Evolutionary conservation across 345 rosid species (phyloP).

Genomic region (Clausena lansium): DNA sequence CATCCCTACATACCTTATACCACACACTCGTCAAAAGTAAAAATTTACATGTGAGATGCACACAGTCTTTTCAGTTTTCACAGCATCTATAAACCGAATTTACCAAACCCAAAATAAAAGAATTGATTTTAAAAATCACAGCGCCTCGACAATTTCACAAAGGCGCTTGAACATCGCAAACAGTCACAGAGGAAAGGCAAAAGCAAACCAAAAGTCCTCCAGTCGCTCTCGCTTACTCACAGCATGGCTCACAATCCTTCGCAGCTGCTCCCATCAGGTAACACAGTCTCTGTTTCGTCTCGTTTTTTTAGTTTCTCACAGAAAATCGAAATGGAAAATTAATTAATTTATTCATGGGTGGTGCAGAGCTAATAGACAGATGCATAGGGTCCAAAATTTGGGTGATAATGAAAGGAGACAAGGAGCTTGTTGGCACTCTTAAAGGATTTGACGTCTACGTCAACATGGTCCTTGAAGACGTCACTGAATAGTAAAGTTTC

Average conservation of each 20-base stretch:
- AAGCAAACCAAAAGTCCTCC: neutral
- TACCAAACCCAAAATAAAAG: no score
- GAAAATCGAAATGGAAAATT: neutral
- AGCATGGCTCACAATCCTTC: conserved; percentile 71
- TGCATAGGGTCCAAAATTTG: conserved; percentile 86
- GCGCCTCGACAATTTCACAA: neutral
- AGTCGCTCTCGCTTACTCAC: neutral
- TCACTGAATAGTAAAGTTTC: conserved; percentile 62
- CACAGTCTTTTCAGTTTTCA: no score
- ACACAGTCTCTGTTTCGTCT: neutral
- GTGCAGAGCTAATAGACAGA: conserved; percentile 74
- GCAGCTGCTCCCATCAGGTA: conserved; percentile 78
- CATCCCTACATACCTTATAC: no score
- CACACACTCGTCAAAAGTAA: no score
- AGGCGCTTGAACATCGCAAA: neutral
- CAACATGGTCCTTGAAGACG: conserved; percentile 78
- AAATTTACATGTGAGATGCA: no score
- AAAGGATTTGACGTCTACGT: conserved; percentile 82
- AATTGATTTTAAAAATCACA: neutral
- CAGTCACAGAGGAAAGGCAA: no score
- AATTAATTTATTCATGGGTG: neutral
- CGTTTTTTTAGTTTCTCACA: neutral
- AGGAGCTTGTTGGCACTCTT: conserved; percentile 81
- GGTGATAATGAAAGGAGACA: conserved; percentile 94
- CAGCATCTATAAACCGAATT: no score